Evolutionary conservation across 1,139 yeast species (phyloP).

Genomic region (Sugiyamaella novakii): DNA sequence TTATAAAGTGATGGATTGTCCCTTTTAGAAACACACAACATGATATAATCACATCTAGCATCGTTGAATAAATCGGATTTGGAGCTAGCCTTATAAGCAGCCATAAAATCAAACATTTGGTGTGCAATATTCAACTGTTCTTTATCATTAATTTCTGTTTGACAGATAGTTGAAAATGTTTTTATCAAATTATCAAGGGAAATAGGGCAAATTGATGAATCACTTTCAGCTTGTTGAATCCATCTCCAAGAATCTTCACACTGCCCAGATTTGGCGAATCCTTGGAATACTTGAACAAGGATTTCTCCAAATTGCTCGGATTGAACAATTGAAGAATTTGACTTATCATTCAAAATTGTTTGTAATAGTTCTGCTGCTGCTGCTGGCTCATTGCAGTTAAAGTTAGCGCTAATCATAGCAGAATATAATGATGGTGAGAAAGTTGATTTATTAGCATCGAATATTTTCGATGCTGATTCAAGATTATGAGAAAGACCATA

Average conservation of each 20-base stretch:
- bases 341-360: conserved; percentile 27
- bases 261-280: conserved; percentile 38
- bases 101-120: conserved; percentile 36
- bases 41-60: conserved; percentile 32
- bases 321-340: conserved; percentile 13
- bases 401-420: conserved; percentile 40
- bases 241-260: conserved; percentile 41
- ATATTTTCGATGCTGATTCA: conserved; percentile 25
- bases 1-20: conserved; percentile 33
- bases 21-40: conserved; percentile 29
- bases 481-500: conserved; percentile 28
- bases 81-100: conserved; percentile 28
- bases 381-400: conserved; percentile 33
- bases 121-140: conserved; percentile 30
- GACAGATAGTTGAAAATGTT: conserved; percentile 27
- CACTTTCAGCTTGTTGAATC: conserved; percentile 36
- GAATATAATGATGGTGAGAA: conserved; percentile 26
- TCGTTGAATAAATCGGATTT: conserved; percentile 25
- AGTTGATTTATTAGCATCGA: conserved; percentile 7
- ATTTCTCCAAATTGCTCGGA: conserved; percentile 19
- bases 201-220: conserved; percentile 29
- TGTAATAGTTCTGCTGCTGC: conserved; percentile 38
- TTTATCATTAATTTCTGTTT: conserved; percentile 18
- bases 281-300: conserved; percentile 33
- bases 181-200: conserved; percentile 27